Evolutionary conservation across 169 alveolate genomes (phyloP), one percentile per base, ranked within the genome.

Genomic region (Babesia caballi): DNA sequence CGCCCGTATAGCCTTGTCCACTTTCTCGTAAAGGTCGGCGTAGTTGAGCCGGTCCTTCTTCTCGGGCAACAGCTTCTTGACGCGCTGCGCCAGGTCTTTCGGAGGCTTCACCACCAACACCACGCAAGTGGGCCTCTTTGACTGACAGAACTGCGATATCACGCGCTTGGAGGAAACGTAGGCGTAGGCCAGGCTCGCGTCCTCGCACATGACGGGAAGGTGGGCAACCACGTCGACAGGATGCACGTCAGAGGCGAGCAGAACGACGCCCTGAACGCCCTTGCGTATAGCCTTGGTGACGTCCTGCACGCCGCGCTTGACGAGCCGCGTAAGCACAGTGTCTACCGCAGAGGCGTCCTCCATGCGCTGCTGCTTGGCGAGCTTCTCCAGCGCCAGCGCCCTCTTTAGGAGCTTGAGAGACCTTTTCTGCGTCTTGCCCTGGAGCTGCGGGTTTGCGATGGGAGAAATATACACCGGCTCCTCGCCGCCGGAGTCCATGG

Each of bases 201-300:
- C 96, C 73, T 96, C 99, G 78, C 99, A 97, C 49, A 95, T 85
- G 23, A 95, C 74, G 35, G 99, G 99, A 19, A 97, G 82, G 74
- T 97, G 99, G 15, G 98, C 93, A 19, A 96, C 86, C 6, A 96
- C 96, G 80, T 97, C 99, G 36, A 96, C 90, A 2, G 99, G 99
- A 47, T 94, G 93, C 25, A 97, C 97, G 75, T 97, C 99, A 42
- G 96, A 94, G 30, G 99, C 99, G 58, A 96, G 60, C 17, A 96
- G 75, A 19, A 94, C 97, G 40, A 97, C 83, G 28, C 99, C 98
- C 53, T 53, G 63, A 15, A 38, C 63, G 19, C 97, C 96, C 82
- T 95, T 95, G 56, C 97, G 83, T 30, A 96, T 76, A 49, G 97
- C 94, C 77, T 97, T 97, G 32, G 96, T 95, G 15, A 97, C 99